A percentile compares a stretch with the other conserved stretches of the same genome.
phyloP scores from a whole-genome alignment of 805 yeast genomes.

The Hermanozyma aechmeae region DNA sequence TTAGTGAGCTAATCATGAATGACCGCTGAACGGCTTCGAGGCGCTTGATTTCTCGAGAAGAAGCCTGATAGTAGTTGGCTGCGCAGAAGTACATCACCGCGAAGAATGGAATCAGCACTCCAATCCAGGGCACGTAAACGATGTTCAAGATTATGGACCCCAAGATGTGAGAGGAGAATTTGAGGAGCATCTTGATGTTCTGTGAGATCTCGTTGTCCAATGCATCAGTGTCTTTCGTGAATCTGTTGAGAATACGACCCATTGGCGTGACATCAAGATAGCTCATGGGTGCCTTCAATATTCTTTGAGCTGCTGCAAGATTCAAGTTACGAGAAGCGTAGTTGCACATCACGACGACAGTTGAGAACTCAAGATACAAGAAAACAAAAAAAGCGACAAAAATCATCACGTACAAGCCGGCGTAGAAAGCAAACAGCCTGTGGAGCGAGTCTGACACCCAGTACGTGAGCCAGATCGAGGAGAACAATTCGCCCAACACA shows the following conservation, averaged over 20 bases:
- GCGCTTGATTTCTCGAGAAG: neutral
- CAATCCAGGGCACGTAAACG: conserved; percentile 1
- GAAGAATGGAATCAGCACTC: neutral
- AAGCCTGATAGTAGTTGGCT: neutral
- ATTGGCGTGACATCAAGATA: conserved; percentile 1
- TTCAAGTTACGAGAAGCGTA: no score
- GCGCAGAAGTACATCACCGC: neutral
- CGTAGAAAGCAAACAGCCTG: no score
- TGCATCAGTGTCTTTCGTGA: conserved; percentile 1
- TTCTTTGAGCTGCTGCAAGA: neutral
- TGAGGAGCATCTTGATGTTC: neutral
- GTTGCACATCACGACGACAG: no score
- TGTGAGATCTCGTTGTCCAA: conserved; percentile 1
- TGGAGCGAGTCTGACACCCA: no score
- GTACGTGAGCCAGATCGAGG: no score
- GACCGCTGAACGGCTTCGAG: conserved; percentile 1
- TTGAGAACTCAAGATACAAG: no score
- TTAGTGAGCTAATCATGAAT: neutral
- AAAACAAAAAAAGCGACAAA: no score
- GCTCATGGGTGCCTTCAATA: neutral
- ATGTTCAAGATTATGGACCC: neutral
- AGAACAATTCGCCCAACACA: no score
- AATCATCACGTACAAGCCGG: no score
- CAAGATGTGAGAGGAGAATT: no score
- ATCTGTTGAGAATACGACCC: conserved; percentile 1